Conservation (phyloP, 768 basidiomycete genomes). For the Grammothele lineata region DNA sequence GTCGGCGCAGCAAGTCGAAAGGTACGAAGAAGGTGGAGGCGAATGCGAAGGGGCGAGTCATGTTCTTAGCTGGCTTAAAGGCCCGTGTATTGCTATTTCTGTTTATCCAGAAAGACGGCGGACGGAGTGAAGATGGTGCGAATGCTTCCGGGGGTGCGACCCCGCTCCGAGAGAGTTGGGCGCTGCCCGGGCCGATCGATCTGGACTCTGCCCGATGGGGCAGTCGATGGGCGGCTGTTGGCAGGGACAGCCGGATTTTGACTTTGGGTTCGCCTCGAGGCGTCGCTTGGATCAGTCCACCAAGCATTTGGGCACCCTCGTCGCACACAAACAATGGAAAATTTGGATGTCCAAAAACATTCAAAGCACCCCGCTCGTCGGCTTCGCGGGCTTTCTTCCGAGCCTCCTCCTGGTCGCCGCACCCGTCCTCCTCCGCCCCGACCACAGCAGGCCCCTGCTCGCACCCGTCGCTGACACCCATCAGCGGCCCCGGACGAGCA, state of each 20-base stretch:
- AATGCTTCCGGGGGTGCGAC: slow-evolving; percentile 2
- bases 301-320: slow-evolving; percentile 8
- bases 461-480: too few species aligned
- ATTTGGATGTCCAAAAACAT: slow-evolving; percentile 4
- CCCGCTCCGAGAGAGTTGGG: slow-evolving; percentile 3
- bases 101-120: too few species aligned
- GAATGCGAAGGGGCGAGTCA: too few species aligned
- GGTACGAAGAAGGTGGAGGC: too few species aligned
- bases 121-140: too few species aligned
- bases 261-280: slow-evolving; percentile 14
- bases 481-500: too few species aligned
- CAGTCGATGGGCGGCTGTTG: neutral
- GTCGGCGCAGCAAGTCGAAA: too few species aligned
- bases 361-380: too few species aligned
- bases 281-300: slow-evolving; percentile 6
- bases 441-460: slow-evolving; percentile 2
- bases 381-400: slow-evolving; percentile 7
- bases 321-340: slow-evolving; percentile 19
- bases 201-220: slow-evolving; percentile 4
- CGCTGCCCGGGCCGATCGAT: slow-evolving; percentile 10
- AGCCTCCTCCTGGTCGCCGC: slow-evolving; percentile 12
- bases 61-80: too few species aligned
- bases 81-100: too few species aligned
- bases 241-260: neutral
- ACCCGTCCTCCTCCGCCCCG: slow-evolving; percentile 6